These are phyloP conservation scores for Aureobasidium leucospermi DNA, from an alignment of 2,329 filamentous ascomycete species.

Conservation along the genomic window DNA sequence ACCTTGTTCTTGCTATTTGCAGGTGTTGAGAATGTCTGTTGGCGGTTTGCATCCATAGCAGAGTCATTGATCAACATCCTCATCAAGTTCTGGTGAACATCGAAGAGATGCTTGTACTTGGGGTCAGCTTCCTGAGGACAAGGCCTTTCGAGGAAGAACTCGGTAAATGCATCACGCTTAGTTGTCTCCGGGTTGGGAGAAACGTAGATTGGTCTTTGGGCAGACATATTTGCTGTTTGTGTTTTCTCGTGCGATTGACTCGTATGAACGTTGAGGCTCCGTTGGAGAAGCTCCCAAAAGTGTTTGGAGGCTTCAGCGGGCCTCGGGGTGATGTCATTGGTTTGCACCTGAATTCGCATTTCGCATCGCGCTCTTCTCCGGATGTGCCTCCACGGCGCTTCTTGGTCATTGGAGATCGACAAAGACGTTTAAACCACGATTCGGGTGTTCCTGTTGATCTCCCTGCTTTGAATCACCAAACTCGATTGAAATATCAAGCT, in stretches of 20 bases:
- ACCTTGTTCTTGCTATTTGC: slow-evolving; percentile 29
- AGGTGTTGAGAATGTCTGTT: slow-evolving; percentile 30
- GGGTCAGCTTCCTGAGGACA: slow-evolving; percentile 19
- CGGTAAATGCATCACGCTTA: slow-evolving; percentile 25
- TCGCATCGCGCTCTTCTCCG: background rate
- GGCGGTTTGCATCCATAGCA: slow-evolving; percentile 28
- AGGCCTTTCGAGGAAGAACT: slow-evolving; percentile 15
- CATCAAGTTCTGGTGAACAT: slow-evolving; percentile 19
- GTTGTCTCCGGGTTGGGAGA: slow-evolving; percentile 20
- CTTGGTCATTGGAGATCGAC: background rate
- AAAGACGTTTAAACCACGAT: background rate
- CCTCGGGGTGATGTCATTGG: background rate
- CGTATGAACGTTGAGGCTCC: background rate
- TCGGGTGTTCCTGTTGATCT: slow-evolving; percentile 1
- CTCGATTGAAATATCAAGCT: background rate
- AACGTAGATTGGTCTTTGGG: background rate
- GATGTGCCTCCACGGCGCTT: background rate
- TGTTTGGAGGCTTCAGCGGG: background rate
- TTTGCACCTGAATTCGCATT: background rate
- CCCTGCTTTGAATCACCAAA: background rate
- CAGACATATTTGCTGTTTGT: background rate
- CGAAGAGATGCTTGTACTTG: slow-evolving; percentile 20
- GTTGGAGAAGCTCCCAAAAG: background rate
- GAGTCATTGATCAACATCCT: slow-evolving; percentile 25
- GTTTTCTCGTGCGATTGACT: background rate